Conservation (phyloP, 345 rosid species). For the Acer negundo region DNA sequence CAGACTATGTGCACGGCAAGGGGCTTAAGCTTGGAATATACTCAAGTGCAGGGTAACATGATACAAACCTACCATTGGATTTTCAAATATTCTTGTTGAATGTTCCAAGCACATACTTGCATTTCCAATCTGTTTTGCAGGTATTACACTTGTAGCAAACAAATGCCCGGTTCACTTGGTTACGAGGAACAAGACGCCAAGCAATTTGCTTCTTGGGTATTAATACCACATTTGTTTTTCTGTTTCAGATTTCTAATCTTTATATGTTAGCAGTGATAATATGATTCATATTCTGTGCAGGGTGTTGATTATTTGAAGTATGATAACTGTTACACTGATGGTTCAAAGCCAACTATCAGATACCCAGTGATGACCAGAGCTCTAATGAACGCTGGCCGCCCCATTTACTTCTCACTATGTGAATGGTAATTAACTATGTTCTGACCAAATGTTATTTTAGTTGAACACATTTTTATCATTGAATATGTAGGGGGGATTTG, state of each 20-base stretch:
- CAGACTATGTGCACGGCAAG: constrained; percentile 40
- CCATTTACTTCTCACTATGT: constrained; percentile 80
- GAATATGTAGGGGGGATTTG: constrained; percentile 65
- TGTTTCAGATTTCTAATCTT: not conserved
- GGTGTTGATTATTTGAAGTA: constrained; percentile 91
- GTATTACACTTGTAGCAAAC: constrained; percentile 75
- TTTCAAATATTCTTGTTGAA: not conserved
- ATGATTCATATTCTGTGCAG: constrained; percentile 34
- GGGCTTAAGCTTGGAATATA: constrained; percentile 48
- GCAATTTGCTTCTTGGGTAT: constrained; percentile 88
- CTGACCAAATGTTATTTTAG: not conserved
- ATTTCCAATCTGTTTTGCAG: constrained; percentile 34
- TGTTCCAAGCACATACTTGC: not conserved
- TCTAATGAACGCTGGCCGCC: constrained; percentile 62
- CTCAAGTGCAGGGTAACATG: constrained; percentile 40
- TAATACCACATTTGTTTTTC: not conserved
- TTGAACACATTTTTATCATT: not conserved
- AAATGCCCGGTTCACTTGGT: constrained; percentile 91
- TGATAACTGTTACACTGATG: constrained; percentile 73
- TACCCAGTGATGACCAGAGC: constrained; percentile 86
- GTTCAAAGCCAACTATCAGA: constrained; percentile 63
- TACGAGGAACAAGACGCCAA: constrained; percentile 86
- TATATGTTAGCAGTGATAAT: not conserved
- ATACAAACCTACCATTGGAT: not conserved
- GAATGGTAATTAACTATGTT: constrained; percentile 57